phyloP scores from a whole-genome alignment of 805 yeast genomes.

The Huiozyma naganishii region DNA sequence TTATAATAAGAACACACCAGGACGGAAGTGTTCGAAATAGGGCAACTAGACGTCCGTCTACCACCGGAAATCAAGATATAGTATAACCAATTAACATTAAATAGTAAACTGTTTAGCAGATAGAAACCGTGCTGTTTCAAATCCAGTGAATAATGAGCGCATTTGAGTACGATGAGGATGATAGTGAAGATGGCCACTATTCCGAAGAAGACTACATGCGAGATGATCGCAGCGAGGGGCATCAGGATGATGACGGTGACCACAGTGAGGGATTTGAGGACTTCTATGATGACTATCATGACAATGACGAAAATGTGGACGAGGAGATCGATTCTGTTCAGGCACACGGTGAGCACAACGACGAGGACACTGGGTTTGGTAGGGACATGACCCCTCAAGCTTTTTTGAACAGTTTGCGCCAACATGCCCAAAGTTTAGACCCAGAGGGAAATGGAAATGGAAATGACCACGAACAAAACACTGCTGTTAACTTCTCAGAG shows the following conservation, averaged over 20 bases:
- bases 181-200: neutral
- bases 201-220: neutral
- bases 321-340: slow-evolving; percentile 2
- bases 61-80: too few species aligned
- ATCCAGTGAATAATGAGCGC: neutral
- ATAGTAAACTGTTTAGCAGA: too few species aligned
- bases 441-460: neutral
- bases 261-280: slow-evolving; percentile 1
- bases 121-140: too few species aligned
- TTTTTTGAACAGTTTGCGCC: slow-evolving; percentile 16
- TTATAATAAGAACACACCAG: too few species aligned
- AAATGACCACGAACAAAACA: neutral
- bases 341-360: slow-evolving; percentile 17
- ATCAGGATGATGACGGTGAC: neutral
- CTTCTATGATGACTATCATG: neutral
- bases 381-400: slow-evolving; percentile 17
- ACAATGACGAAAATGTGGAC: slow-evolving; percentile 2
- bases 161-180: neutral
- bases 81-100: too few species aligned
- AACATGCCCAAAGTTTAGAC: neutral
- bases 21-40: too few species aligned
- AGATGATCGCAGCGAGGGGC: neutral
- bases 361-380: slow-evolving; percentile 11
- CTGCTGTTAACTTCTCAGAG: slow-evolving; percentile 22
- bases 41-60: too few species aligned